Conservation (phyloP, 2,329 filamentous ascomycete species). For the Aspergillus texensis region DNA sequence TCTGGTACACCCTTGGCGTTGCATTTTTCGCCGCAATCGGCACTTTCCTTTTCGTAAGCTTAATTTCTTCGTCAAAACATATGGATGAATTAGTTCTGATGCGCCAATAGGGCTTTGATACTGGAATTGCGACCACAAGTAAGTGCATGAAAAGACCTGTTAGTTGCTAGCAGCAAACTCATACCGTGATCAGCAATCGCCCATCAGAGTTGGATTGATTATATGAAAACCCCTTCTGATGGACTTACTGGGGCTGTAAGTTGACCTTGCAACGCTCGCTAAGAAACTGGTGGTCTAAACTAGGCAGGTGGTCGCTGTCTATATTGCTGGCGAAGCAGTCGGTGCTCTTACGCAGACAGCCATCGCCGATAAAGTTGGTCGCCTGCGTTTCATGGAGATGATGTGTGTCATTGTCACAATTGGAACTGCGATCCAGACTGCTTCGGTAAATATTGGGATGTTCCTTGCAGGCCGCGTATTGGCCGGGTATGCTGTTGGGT, state of each 20-base stretch:
- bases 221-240: slow-evolving; percentile 59
- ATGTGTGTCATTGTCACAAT: slow-evolving; percentile 59
- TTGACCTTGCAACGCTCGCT: background rate
- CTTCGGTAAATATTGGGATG: slow-evolving; percentile 58
- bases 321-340: slow-evolving; percentile 62
- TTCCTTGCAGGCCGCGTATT: slow-evolving; percentile 54
- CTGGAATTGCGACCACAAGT: slow-evolving; percentile 63
- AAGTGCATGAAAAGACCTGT: slow-evolving; percentile 22
- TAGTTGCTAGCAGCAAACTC: background rate
- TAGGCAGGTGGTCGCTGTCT: slow-evolving; percentile 56
- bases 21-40: slow-evolving; percentile 62
- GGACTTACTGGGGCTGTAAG: slow-evolving; percentile 57
- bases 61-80: background rate
- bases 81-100: background rate
- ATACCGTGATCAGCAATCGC: slow-evolving; percentile 51
- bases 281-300: background rate
- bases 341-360: slow-evolving; percentile 58
- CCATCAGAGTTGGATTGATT: slow-evolving; percentile 62
- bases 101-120: slow-evolving; percentile 57
- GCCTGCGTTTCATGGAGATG: slow-evolving; percentile 57
- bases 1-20: slow-evolving; percentile 54
- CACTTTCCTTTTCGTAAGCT: slow-evolving; percentile 60
- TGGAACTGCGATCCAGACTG: slow-evolving; percentile 57
- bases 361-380: slow-evolving; percentile 56
- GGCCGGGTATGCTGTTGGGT: slow-evolving; percentile 53